These are phyloP conservation scores for Cyclotella baltica DNA, from an alignment of 108 stramenopile genomes.

Conservation along the genomic window DNA sequence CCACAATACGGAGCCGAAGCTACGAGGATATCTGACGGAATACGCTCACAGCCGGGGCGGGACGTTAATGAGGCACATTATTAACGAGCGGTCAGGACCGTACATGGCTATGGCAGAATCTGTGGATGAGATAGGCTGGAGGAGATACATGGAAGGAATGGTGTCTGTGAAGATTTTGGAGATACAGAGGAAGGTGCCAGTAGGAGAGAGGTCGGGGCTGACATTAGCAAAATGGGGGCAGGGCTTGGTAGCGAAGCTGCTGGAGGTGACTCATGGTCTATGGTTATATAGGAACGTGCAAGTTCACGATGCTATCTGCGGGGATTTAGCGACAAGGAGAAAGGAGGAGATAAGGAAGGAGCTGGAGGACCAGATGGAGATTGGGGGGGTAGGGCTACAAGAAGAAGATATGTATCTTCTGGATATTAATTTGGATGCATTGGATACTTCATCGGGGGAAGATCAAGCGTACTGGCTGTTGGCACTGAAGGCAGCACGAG, in stretches of 20 bases:
- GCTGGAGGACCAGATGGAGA: no score
- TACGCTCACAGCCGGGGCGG: conserved; percentile 19
- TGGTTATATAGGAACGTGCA: conserved; percentile 8
- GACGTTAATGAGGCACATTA: neutral
- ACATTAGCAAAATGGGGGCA: neutral
- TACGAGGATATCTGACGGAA: neutral
- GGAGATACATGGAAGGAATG: neutral
- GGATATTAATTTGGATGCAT: no score
- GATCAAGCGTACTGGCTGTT: no score
- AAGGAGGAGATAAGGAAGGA: no score
- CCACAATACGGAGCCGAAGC: neutral
- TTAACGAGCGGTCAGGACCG: neutral
- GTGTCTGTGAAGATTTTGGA: neutral
- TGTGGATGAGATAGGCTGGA: conserved; percentile 8
- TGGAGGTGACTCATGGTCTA: conserved; percentile 11
- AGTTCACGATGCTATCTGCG: conserved; percentile 12
- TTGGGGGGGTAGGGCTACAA: no score
- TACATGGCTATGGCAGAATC: neutral
- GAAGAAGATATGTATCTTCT: no score
- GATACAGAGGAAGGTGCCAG: neutral
- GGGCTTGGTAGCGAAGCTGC: neutral
- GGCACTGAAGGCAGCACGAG: no score
- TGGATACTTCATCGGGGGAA: no score
- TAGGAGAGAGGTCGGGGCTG: neutral
- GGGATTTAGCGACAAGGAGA: no score